Evolutionary conservation across 345 rosid species (phyloP).

Genomic region (Populus ilicifolia): DNA sequence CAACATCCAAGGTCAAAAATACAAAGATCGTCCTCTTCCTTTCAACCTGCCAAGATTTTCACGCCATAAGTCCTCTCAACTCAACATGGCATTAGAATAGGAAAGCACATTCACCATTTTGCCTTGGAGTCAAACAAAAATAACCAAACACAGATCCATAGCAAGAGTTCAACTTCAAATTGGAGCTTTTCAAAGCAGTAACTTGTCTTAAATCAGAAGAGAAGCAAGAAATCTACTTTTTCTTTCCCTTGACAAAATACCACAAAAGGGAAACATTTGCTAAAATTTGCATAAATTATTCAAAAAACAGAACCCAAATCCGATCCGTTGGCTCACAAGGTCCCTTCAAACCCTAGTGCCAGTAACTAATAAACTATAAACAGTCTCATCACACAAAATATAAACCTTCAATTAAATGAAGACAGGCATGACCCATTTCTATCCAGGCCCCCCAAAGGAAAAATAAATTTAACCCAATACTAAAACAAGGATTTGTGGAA

Average conservation of each 20-base stretch:
- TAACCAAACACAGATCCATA: not conserved
- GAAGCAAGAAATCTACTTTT: not conserved
- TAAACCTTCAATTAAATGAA: not conserved
- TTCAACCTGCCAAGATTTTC: slow-evolving; percentile 11
- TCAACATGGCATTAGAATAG: not conserved
- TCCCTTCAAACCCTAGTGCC: not conserved
- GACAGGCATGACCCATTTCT: not conserved
- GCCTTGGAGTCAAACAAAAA: not conserved
- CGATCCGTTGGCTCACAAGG: not conserved
- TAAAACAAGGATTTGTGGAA: not conserved
- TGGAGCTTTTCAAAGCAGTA: not conserved
- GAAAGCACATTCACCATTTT: not conserved
- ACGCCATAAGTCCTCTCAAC: not conserved
- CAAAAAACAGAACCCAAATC: not conserved
- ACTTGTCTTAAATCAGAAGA: not conserved
- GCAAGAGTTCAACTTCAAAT: not conserved
- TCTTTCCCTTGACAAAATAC: not conserved
- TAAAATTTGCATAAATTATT: not conserved
- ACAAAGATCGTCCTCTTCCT: slow-evolving; percentile 1
- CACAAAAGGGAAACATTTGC: not conserved
- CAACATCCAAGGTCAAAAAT: slow-evolving; percentile 7
- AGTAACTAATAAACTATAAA: not conserved
- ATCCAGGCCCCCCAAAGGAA: not conserved
- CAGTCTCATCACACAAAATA: not conserved
- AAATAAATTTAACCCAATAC: not conserved